Conservation (phyloP, 371 early-diverging fungal genomes). For the Vairimorpha apis region DNA sequence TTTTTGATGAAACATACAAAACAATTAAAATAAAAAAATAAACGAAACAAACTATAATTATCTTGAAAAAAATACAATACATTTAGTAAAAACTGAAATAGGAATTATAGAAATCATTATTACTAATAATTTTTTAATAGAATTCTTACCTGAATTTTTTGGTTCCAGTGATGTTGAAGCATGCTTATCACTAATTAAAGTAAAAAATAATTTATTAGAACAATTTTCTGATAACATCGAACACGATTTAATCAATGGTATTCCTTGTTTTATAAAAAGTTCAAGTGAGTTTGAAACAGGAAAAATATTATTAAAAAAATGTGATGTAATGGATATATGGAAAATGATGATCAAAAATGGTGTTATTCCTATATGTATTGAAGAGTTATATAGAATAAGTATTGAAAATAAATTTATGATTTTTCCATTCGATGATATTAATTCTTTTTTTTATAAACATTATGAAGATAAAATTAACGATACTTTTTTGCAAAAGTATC, state of each 20-base stretch:
- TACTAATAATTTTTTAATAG: neutral
- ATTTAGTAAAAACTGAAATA: neutral
- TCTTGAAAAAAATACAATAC: neutral
- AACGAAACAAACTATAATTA: neutral
- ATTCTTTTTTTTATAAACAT: constrained; percentile 14
- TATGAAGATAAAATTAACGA: constrained; percentile 29
- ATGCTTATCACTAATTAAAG: constrained; percentile 24
- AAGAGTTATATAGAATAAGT: constrained; percentile 52
- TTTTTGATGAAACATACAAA: constrained; percentile 55
- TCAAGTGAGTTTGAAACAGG: constrained; percentile 18
- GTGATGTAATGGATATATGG: constrained; percentile 30
- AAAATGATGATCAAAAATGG: constrained; percentile 32
- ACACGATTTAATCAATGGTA: neutral
- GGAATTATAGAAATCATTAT: constrained; percentile 24
- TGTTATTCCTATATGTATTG: constrained; percentile 47
- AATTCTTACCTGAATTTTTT: neutral
- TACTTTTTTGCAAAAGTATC: constrained; percentile 38
- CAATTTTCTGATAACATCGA: neutral
- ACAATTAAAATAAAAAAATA: neutral
- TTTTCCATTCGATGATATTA: constrained; percentile 48
- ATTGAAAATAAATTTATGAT: constrained; percentile 51
- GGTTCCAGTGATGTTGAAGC: constrained; percentile 3
- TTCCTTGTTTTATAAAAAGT: neutral
- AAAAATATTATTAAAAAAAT: constrained; percentile 38
- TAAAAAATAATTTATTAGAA: neutral